Evolutionary conservation across 1,284 basidiomycete genomes (phyloP).

Genomic region (Polyporus tsugae): DNA sequence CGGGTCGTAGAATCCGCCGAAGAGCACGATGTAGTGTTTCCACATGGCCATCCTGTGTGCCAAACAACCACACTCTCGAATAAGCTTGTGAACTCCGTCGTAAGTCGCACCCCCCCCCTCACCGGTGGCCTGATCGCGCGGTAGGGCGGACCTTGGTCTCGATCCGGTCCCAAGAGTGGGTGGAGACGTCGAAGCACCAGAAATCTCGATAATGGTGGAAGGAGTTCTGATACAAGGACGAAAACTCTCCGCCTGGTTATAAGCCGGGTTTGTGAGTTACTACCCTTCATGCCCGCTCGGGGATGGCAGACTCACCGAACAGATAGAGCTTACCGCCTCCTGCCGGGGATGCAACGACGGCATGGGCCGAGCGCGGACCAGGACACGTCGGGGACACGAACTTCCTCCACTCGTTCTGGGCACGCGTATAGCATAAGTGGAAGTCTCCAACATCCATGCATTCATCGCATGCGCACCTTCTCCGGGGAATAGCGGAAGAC

Average conservation of each 20-base stretch:
- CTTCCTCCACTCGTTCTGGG: constrained; percentile 84
- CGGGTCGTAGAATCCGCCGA: constrained; percentile 31
- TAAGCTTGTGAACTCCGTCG: constrained; percentile 6
- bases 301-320: constrained; percentile 62
- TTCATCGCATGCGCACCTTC: constrained; percentile 54
- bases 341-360: constrained; percentile 74
- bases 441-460: not conserved
- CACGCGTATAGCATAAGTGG: not conserved
- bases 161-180: constrained; percentile 88
- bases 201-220: constrained; percentile 95
- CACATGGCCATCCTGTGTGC: constrained; percentile 82
- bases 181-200: constrained; percentile 80
- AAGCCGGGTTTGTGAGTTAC: not conserved
- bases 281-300: no score
- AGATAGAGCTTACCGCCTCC: constrained; percentile 87
- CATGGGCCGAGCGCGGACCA: constrained; percentile 86
- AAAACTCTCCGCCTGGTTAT: constrained; percentile 80
- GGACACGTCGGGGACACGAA: constrained; percentile 87
- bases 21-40: constrained; percentile 43
- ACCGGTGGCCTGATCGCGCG: constrained; percentile 88
- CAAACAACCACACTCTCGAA: no score
- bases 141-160: constrained; percentile 86
- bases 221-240: constrained; percentile 84
- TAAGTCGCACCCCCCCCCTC: constrained; percentile 29
- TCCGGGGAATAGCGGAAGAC: constrained; percentile 85